These are phyloP conservation scores for Nannochloropsis salina DNA, from an alignment of 108 stramenopile genomes.

Conservation along the genomic window DNA sequence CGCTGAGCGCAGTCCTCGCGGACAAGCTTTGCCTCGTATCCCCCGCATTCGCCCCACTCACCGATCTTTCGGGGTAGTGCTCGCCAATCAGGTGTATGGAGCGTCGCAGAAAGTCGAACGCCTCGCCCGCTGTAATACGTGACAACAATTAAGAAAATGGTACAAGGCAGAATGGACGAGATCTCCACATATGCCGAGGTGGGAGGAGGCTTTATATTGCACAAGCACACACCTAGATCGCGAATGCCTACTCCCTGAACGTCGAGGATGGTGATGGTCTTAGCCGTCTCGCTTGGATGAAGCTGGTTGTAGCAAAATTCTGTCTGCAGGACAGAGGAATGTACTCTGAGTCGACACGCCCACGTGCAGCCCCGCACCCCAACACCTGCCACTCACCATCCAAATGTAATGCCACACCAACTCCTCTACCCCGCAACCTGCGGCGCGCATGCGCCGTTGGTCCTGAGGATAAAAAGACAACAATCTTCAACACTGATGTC, in stretches of 20 bases:
- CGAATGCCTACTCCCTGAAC: slow-evolving; percentile 10
- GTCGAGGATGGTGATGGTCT: slow-evolving; percentile 16
- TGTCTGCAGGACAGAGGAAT: neutral
- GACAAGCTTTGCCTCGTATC: neutral
- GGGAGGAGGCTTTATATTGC: too few relatives aligned
- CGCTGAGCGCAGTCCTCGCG: neutral
- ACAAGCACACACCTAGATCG: neutral
- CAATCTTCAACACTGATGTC: too few relatives aligned
- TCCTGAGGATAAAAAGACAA: neutral
- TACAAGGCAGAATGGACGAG: too few relatives aligned
- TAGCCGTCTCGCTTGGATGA: slow-evolving; percentile 9
- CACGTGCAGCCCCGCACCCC: too few relatives aligned
- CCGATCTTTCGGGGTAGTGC: slow-evolving; percentile 36
- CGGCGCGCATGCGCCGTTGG: neutral
- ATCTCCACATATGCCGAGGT: too few relatives aligned
- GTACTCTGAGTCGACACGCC: neutral
- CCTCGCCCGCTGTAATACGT: neutral
- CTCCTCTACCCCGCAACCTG: slow-evolving; percentile 9
- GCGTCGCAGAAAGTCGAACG: slow-evolving; percentile 11
- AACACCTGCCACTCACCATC: neutral
- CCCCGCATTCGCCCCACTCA: neutral
- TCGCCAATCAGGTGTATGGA: slow-evolving; percentile 7
- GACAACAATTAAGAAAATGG: too few relatives aligned
- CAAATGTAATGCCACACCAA: slow-evolving; percentile 17
- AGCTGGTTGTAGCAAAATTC: slow-evolving; percentile 20